Percentiles rank a stretch among this genome's conserved stretches.
These are phyloP conservation scores for Lichtheimia corymbifera DNA, from an alignment of 371 early-diverging fungal genomes.

Conservation along the genomic window DNA sequence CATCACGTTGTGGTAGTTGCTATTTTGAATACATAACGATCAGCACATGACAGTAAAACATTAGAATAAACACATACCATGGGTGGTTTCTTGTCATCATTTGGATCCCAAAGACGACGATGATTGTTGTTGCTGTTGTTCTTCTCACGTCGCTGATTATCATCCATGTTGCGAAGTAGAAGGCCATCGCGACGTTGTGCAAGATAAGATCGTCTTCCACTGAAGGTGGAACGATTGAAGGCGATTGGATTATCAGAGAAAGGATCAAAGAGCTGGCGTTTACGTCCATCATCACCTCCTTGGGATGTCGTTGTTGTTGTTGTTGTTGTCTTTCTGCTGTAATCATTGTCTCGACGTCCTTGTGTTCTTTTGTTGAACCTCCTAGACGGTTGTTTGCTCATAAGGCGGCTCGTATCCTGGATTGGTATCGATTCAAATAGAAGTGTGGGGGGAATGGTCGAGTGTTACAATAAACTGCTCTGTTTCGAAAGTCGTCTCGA, in stretches of 20 bases:
- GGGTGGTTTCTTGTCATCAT: background rate
- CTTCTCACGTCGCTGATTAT: background rate
- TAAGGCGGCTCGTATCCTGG: background rate
- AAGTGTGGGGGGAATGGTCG: background rate
- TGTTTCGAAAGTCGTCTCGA: background rate
- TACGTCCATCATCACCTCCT: conserved; percentile 7
- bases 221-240: conserved; percentile 26
- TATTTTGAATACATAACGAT: no score
- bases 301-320: background rate
- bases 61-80: background rate
- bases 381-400: conserved; percentile 3
- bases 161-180: conserved; percentile 1
- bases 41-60: no score
- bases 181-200: conserved; percentile 11
- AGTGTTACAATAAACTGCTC: conserved; percentile 1
- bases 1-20: background rate
- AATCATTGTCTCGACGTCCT: conserved; percentile 8
- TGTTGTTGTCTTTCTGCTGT: conserved; percentile 4
- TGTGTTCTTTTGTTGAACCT: conserved; percentile 7
- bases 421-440: no score
- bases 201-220: conserved; percentile 9
- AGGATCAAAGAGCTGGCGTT: conserved; percentile 36
- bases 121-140: background rate
- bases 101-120: conserved; percentile 4
- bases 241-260: conserved; percentile 39